Conservation (phyloP, 176 grass and related monocot species). For the Carex cristatella region DNA sequence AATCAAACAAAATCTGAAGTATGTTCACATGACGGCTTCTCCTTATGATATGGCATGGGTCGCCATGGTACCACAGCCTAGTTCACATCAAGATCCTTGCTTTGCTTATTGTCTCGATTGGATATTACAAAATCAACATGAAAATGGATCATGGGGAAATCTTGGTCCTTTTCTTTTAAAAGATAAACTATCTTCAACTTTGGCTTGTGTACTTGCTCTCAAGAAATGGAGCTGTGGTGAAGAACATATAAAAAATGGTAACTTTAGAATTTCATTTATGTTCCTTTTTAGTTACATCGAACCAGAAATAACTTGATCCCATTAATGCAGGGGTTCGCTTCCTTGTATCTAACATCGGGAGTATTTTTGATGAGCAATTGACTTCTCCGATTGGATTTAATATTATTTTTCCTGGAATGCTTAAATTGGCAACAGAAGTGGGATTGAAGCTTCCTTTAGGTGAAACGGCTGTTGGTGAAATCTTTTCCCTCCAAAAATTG, state of each 20-base stretch:
- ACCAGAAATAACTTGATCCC: neutral
- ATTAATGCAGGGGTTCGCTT: constrained; percentile 45
- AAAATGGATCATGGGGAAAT: constrained; percentile 58
- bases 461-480: constrained; percentile 18
- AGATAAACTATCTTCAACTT: constrained; percentile 43
- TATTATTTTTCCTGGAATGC: constrained; percentile 56
- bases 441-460: constrained; percentile 37
- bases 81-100: constrained; percentile 25
- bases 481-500: constrained; percentile 30
- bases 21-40: constrained; percentile 26
- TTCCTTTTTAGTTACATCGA: neutral
- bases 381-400: constrained; percentile 58
- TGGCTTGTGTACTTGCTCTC: constrained; percentile 69
- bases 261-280: neutral
- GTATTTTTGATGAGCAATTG: constrained; percentile 33
- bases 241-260: constrained; percentile 62
- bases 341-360: constrained; percentile 42
- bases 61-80: constrained; percentile 59
- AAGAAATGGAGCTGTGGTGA: constrained; percentile 57
- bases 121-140: constrained; percentile 58
- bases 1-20: constrained; percentile 50
- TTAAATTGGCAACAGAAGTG: constrained; percentile 46
- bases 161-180: constrained; percentile 26
- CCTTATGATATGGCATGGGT: constrained; percentile 79
- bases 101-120: constrained; percentile 63